Evolutionary conservation across 2,329 filamentous ascomycete species (phyloP), one percentile per base, ranked within the genome.

Genomic region (Alternaria triticina): DNA sequence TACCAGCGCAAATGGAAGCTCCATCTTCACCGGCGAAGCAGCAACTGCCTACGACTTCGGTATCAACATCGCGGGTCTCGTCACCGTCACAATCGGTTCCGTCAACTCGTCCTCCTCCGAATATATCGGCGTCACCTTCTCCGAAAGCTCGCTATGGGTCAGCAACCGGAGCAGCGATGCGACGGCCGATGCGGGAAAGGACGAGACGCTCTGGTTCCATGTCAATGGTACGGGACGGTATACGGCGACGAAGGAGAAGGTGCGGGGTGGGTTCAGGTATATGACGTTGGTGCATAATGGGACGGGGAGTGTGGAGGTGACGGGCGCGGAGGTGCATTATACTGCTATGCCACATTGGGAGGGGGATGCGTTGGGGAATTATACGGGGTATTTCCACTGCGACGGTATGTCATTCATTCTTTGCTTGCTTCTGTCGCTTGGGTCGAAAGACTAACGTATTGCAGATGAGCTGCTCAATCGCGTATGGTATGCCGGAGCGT

Each of bases 191-290:
- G 76, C 78, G 5, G 83, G 82, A 0, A 79, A 83, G 11, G 85
- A 87, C 51, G 80, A 83, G 54, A 79, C 81, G 0, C 75, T 87
- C 0, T 87, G 83, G 83, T 85, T 86, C 57, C 71, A 79, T 8
- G 68, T 80, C 3, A 77, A 79, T 6, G 76, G 74, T 1, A 64
- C 77, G 5, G 82, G 83, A 0, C 68, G 62, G 2, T 85, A 85
- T 58, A 80, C 80, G 0, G 82, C 82, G 1, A 79, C 79, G 1
- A 71, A 74, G 40, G 72, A 82, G 28, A 80, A 84, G 59, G 74
- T 81, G 27, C 76, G 84, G 25, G 83, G 83, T 25, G 83, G 68
- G 0, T 85, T 85, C 56, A 74, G 82, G 36, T 85, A 85, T 55
- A 70, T 85, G 67, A 84, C 77, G 1, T 50, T 85, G 6, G 75